Base-by-base conservation (phyloP, 2,329 filamentous ascomycete genomes). In the Triangularia setosa region DNA sequence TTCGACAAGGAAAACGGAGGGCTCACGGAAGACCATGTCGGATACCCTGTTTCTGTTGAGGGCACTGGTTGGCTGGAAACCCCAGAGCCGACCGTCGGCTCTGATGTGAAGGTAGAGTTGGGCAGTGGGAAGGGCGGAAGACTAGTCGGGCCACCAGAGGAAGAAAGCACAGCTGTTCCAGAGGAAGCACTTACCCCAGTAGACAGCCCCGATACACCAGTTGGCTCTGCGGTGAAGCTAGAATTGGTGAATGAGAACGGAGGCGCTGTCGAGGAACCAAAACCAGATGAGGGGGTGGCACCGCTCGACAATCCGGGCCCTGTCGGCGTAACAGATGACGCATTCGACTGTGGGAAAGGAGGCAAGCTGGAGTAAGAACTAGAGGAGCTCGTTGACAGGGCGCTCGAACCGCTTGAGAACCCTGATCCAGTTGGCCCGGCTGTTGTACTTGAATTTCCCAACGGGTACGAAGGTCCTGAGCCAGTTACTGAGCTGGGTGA, bases 91-190 rank as follows among this genome's bases (percentile, higher is more conserved):
- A n/a, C 60, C 7, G 60, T 61, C 16, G 64, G 53, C 8, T 16
- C 40, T 33, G 27, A 55, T 24, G 56, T 60, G 35, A 55, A 58
- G 14, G 64, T 64, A 28, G 62, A 66, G 23, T 68, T 68, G 4
- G 59, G 25, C 1, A 65, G 25, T 12, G 62, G 66, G 58, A 66
- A 68, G 11, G 67, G 64, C n/a, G 54, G 30, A 9, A 2, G 63
- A 27, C 12, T 59, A 48, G 11, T 58, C 8, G 28, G 24, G 21
- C 23, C 9, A n/a, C 24, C 33, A 16, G n/a, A 24, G 35, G 30
- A 52, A 40, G 35, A 25, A 27, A 35, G 23, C 2, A 16, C 1
- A 6, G 23, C 23, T 25, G 52, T 11, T 18, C 40, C 40, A 48
- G 40, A 48, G 9, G 40, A 48, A 48, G 40, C 4, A 14, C 6